phyloP scores from a whole-genome alignment of 2,329 filamentous ascomycete species.

The Arachnomyces sp. region DNA sequence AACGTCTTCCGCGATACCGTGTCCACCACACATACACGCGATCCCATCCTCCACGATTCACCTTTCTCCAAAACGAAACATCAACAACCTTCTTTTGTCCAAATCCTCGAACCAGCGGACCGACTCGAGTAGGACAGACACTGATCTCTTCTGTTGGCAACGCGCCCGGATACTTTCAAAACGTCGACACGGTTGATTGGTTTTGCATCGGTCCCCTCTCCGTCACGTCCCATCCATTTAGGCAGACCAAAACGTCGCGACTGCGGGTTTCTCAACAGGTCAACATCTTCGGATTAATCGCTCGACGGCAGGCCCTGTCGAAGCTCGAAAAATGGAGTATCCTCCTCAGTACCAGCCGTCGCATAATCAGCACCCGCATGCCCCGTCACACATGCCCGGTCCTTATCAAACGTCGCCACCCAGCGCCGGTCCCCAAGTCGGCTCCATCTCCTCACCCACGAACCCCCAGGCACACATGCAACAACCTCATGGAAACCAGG shows the following conservation, averaged over 20 bases:
- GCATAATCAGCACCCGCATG: constrained; percentile 55
- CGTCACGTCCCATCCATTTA: no score
- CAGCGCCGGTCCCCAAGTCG: constrained; percentile 37
- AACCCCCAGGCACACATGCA: constrained; percentile 62
- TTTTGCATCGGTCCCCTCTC: no score
- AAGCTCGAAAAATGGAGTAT: constrained; percentile 56
- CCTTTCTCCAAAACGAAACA: constrained; percentile 1
- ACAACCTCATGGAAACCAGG: constrained; percentile 52
- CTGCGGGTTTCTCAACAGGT: not conserved
- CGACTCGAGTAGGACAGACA: constrained; percentile 1
- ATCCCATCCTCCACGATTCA: constrained; percentile 19
- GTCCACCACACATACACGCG: constrained; percentile 10
- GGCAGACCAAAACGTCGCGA: no score
- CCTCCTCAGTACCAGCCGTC: constrained; percentile 64
- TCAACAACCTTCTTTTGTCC: no score
- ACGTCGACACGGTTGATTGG: no score
- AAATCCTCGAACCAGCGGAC: not conserved
- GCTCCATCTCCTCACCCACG: constrained; percentile 63
- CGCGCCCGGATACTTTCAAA: no score
- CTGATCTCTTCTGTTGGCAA: not conserved
- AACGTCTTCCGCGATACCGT: constrained; percentile 9
- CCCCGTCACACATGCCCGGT: constrained; percentile 49
- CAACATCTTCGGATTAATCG: not conserved
- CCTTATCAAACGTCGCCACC: constrained; percentile 57
- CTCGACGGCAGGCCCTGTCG: no score